Evolutionary conservation across 78 protist species (phyloP).

Genomic region (Dictyostelium capitatum): DNA sequence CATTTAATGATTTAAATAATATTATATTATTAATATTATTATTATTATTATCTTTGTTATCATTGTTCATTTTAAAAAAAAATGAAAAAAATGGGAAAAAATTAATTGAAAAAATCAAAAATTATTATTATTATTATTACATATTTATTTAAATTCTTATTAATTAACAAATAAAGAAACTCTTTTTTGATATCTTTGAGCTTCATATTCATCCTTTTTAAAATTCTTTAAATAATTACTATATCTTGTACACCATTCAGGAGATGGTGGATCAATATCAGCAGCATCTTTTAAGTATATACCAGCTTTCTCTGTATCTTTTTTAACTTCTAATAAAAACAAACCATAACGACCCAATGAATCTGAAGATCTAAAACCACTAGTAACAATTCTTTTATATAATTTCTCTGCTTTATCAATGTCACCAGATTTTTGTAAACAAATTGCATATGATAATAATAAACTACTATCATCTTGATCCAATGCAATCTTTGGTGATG

Average conservation of each 20-base stretch:
- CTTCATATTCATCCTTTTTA: constrained; percentile 20
- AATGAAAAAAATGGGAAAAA: neutral
- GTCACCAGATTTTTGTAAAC: constrained; percentile 19
- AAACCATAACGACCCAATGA: constrained; percentile 51
- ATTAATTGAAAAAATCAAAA: neutral
- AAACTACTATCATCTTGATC: constrained; percentile 47
- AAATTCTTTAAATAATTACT: constrained; percentile 1
- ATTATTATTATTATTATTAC: neutral
- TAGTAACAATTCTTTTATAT: constrained; percentile 23
- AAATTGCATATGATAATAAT: constrained; percentile 44
- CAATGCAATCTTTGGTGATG: constrained; percentile 71
- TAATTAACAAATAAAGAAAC: constrained; percentile 21
- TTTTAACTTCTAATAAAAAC: constrained; percentile 11
- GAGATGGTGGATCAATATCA: constrained; percentile 23
- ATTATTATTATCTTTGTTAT: neutral
- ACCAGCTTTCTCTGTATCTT: constrained; percentile 32
- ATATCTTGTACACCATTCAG: constrained; percentile 40
- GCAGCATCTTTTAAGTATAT: constrained; percentile 42
- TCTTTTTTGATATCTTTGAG: constrained; percentile 31
- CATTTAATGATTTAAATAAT: constrained; percentile 18
- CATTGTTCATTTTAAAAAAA: neutral
- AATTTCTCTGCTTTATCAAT: constrained; percentile 65
- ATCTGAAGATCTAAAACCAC: constrained; percentile 22
- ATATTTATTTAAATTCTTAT: neutral
- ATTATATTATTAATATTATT: constrained; percentile 7